Evolutionary conservation across 1,139 yeast species (phyloP).

Genomic region (Yamadazyma aaseri): DNA sequence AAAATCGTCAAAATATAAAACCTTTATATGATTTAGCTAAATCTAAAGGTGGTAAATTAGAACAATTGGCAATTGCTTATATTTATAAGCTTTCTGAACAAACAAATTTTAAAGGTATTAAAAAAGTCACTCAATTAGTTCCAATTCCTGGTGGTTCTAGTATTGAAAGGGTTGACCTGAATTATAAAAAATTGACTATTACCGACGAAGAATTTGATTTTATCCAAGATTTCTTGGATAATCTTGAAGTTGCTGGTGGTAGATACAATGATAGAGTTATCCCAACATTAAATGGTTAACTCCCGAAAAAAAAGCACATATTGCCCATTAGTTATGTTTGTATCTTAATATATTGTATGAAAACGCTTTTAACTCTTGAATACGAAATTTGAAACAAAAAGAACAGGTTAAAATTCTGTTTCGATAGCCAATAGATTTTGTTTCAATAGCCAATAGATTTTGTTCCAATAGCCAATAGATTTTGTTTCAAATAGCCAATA

Average conservation of each 20-base stretch:
- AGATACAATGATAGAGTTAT: constrained; percentile 12
- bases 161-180: constrained; percentile 56
- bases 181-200: too few relatives aligned
- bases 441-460: too few relatives aligned
- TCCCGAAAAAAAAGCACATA: too few relatives aligned
- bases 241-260: constrained; percentile 16
- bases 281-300: background rate
- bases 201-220: constrained; percentile 52
- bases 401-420: too few relatives aligned
- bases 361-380: too few relatives aligned
- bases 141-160: constrained; percentile 79
- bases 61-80: constrained; percentile 77
- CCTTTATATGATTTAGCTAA: constrained; percentile 49
- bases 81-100: constrained; percentile 38
- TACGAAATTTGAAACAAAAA: too few relatives aligned
- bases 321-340: too few relatives aligned
- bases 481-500: too few relatives aligned
- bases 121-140: constrained; percentile 52
- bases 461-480: too few relatives aligned
- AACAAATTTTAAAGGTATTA: constrained; percentile 27
- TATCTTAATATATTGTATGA: too few relatives aligned
- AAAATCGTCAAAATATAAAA: constrained; percentile 49
- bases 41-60: constrained; percentile 31
- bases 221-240: constrained; percentile 37
- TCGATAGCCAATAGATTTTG: too few relatives aligned